A percentile compares a stretch with the other conserved stretches of the same genome.
phyloP scores from a whole-genome alignment of 805 yeast genomes.

The Candida sphagnicola region DNA sequence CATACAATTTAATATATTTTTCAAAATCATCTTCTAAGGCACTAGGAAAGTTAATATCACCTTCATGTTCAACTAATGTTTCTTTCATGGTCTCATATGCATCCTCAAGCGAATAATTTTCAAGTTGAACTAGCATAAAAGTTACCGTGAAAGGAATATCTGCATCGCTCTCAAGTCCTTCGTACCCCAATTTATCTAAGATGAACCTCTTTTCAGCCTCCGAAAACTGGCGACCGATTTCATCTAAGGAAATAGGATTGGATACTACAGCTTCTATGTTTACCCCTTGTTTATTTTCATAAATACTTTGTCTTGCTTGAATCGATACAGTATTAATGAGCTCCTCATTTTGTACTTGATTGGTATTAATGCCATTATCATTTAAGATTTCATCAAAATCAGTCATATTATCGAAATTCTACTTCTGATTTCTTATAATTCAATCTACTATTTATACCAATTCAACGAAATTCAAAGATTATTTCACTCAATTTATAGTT shows the following conservation, averaged over 20 bases:
- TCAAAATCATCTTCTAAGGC: background rate
- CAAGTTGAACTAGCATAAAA: slow-evolving; percentile 29
- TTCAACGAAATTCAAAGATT: too few species aligned
- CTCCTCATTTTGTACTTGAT: background rate
- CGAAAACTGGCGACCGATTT: background rate
- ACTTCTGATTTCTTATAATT: too few species aligned
- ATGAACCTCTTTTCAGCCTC: background rate
- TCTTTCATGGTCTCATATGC: slow-evolving; percentile 31
- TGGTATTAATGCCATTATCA: too few species aligned
- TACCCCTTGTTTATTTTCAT: background rate
- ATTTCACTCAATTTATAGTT: too few species aligned
- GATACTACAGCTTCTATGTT: background rate
- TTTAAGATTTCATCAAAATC: too few species aligned
- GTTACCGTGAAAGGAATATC: slow-evolving; percentile 7
- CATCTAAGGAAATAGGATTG: background rate
- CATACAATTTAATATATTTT: background rate
- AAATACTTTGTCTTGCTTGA: background rate
- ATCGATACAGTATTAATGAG: background rate
- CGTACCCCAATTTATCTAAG: background rate
- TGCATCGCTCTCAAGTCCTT: background rate
- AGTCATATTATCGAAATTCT: too few species aligned
- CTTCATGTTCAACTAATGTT: slow-evolving; percentile 31
- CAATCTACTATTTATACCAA: too few species aligned
- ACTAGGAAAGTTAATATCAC: slow-evolving; percentile 30
- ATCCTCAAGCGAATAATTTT: slow-evolving; percentile 14